Conservation (phyloP, 192 early-diverging fungal genomes). For the Coemansia biformis region DNA sequence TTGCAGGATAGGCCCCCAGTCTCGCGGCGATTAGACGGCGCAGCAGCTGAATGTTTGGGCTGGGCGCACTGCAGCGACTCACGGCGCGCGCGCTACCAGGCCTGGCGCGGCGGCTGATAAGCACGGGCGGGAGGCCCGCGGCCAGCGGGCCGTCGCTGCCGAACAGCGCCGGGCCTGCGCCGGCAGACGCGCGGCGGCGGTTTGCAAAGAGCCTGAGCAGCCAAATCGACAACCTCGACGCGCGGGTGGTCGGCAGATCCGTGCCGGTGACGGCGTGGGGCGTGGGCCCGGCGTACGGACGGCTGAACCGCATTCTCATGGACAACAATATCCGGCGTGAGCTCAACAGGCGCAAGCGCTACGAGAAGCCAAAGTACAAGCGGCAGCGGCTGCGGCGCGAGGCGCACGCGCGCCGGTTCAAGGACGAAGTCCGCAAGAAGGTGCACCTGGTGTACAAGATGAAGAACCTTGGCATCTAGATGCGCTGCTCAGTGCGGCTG, state of each 20-base stretch:
- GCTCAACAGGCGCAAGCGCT: conserved; percentile 51
- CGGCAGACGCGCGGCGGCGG: conserved; percentile 4
- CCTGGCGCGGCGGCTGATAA: conserved; percentile 1
- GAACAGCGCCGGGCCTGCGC: no score
- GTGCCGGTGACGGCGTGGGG: conserved; percentile 43
- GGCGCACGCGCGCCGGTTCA: conserved; percentile 55
- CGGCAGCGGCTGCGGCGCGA: conserved; percentile 55
- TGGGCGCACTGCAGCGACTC: no score
- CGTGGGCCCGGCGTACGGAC: conserved; percentile 49
- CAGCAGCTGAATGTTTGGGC: no score
- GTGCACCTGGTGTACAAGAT: conserved; percentile 62
- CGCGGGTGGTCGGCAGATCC: conserved; percentile 41
- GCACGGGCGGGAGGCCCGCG: neutral
- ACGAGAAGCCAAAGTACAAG: conserved; percentile 65
- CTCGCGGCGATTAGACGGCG: no score
- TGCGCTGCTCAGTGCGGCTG: no score
- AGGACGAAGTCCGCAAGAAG: conserved; percentile 57
- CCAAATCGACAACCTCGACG: conserved; percentile 1
- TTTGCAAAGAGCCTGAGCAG: conserved; percentile 21
- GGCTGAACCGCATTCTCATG: conserved; percentile 54
- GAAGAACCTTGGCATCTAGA: conserved; percentile 41
- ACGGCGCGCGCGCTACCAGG: neutral
- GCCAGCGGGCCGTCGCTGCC: no score
- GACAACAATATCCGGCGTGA: conserved; percentile 59
- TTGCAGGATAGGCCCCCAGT: no score